These are phyloP conservation scores for Pulveroboletus sp. DNA, from an alignment of 768 basidiomycete species.

Conservation along the genomic window DNA sequence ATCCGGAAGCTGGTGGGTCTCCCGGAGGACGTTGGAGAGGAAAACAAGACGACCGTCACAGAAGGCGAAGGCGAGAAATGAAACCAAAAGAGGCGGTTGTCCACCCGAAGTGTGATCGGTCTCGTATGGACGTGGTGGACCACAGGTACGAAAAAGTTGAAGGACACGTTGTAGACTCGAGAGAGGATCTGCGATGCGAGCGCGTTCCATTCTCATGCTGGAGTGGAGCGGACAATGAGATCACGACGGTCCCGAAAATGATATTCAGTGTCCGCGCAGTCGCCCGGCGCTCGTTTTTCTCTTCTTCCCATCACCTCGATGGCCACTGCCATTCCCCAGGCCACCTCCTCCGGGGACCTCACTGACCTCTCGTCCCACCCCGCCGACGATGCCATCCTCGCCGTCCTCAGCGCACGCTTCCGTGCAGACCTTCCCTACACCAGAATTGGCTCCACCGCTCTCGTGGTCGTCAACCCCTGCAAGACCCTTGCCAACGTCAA, in stretches of 20 bases:
- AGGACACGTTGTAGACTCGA: constrained; percentile 15
- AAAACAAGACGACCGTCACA: constrained; percentile 30
- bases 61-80: constrained; percentile 26
- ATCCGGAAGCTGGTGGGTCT: constrained; percentile 28
- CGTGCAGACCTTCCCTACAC: constrained; percentile 58
- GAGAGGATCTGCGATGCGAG: constrained; percentile 25
- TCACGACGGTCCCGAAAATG: no score
- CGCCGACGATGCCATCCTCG: constrained; percentile 54
- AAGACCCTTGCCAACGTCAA: constrained; percentile 54
- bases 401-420: constrained; percentile 54
- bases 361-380: constrained; percentile 49
- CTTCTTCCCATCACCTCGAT: constrained; percentile 16
- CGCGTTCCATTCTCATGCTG: constrained; percentile 31
- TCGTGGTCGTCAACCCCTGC: constrained; percentile 61
- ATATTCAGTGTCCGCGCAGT: constrained; percentile 9
- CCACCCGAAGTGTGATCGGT: constrained; percentile 27
- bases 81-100: constrained; percentile 25
- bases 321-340: constrained; percentile 33
- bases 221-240: constrained; percentile 17
- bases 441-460: constrained; percentile 44
- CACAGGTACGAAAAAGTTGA: constrained; percentile 18
- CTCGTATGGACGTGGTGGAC: constrained; percentile 21
- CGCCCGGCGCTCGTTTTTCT: constrained; percentile 1
- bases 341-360: constrained; percentile 47
- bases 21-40: constrained; percentile 21